Conservation (phyloP, 164 flowering plant species). For the Dillenia suffruticosa region DNA sequence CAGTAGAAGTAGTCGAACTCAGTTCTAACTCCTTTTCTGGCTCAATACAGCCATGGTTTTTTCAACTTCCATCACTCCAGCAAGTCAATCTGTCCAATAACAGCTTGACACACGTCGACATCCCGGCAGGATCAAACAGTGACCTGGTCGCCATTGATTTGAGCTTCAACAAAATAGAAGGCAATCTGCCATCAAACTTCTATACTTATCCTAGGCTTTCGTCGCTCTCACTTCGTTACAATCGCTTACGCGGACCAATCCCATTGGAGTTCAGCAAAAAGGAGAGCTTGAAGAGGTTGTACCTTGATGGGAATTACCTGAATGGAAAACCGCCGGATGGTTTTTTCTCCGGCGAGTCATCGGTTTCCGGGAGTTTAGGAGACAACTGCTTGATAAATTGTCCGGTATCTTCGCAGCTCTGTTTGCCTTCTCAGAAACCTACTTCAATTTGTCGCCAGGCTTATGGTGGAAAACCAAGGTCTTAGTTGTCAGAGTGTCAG, state of each 20-base stretch:
- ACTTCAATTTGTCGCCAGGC: constrained; percentile 51
- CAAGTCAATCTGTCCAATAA: constrained; percentile 72
- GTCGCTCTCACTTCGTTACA: constrained; percentile 63
- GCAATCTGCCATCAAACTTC: constrained; percentile 46
- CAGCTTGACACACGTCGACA: constrained; percentile 52
- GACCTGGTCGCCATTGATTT: constrained; percentile 74
- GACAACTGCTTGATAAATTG: constrained; percentile 72
- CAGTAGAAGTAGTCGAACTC: constrained; percentile 64
- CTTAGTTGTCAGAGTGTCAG: constrained; percentile 15
- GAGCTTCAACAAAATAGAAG: constrained; percentile 64
- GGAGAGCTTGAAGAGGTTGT: constrained; percentile 48
- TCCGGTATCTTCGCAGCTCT: constrained; percentile 51
- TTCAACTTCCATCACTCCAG: constrained; percentile 56
- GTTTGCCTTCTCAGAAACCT: constrained; percentile 69
- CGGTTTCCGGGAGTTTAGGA: constrained; percentile 65
- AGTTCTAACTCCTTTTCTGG: constrained; percentile 61
- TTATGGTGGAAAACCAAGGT: constrained; percentile 47
- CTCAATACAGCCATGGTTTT: constrained; percentile 48
- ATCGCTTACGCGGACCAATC: constrained; percentile 60
- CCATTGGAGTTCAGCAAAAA: constrained; percentile 55
- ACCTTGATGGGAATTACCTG: constrained; percentile 72
- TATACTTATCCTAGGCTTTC: constrained; percentile 41
- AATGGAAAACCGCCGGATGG: constrained; percentile 68
- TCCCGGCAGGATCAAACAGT: constrained; percentile 28
- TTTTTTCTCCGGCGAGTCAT: constrained; percentile 34